A percentile compares a stretch with the other conserved stretches of the same genome.
Evolutionary conservation across 371 early-diverging fungal genomes (phyloP).

Genomic region (Rhizopus delemar): DNA sequence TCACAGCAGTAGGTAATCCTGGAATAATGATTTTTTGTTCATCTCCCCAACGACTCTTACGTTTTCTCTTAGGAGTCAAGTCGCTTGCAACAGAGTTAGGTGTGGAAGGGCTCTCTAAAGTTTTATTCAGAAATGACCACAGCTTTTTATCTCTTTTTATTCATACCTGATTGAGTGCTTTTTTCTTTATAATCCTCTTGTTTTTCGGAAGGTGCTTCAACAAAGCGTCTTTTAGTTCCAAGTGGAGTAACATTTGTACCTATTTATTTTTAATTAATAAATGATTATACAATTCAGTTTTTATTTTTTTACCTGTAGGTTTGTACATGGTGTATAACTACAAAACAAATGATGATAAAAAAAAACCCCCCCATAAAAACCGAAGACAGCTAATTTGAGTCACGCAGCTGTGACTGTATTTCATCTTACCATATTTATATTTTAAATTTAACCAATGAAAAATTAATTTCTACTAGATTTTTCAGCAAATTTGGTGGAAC

Average conservation of each 20-base stretch:
- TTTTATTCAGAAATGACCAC: too few species aligned
- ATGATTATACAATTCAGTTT: background rate
- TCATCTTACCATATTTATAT: too few species aligned
- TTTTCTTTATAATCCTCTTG: constrained; percentile 2
- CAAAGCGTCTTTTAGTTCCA: constrained; percentile 42
- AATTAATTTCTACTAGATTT: too few species aligned
- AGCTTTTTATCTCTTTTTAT: background rate
- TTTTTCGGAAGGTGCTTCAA: constrained; percentile 18
- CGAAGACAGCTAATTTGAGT: background rate
- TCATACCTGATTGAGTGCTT: background rate
- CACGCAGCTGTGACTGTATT: background rate
- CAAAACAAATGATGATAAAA: constrained; percentile 1
- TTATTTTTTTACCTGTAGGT: constrained; percentile 23
- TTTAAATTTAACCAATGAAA: too few species aligned
- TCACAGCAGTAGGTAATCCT: constrained; percentile 82
- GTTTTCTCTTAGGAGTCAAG: constrained; percentile 53
- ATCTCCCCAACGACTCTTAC: constrained; percentile 88
- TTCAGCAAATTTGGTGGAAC: too few species aligned
- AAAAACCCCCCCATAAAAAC: constrained; percentile 1
- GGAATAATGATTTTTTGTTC: constrained; percentile 72
- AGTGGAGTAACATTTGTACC: constrained; percentile 53
- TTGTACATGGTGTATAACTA: constrained; percentile 19
- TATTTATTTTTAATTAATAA: constrained; percentile 7
- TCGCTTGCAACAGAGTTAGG: constrained; percentile 19
- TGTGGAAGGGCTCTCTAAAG: constrained; percentile 1